Percentiles rank a stretch among this genome's conserved stretches.
phyloP scores from a whole-genome alignment of 805 yeast genomes.

The Wickerhamiella bombiphila region DNA sequence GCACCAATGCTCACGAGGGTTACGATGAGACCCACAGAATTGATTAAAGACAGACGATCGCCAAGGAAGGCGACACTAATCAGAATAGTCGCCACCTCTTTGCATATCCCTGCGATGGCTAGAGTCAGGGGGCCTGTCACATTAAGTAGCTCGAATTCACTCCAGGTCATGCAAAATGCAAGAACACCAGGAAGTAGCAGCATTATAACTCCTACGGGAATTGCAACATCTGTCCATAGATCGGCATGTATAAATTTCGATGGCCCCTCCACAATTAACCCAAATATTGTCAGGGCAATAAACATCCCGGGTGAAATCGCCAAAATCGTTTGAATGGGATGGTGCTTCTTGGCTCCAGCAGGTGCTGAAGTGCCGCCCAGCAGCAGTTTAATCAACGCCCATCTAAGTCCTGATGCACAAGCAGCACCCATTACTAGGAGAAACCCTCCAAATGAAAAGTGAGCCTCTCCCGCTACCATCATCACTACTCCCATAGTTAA shows the following conservation, averaged over 20 bases:
- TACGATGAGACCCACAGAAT: slow-evolving; percentile 56
- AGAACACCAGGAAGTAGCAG: slow-evolving; percentile 69
- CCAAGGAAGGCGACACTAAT: slow-evolving; percentile 57
- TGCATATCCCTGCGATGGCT: slow-evolving; percentile 83
- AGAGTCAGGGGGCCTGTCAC: slow-evolving; percentile 74
- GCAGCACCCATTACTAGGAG: slow-evolving; percentile 63
- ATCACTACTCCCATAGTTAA: slow-evolving; percentile 76
- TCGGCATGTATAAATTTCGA: slow-evolving; percentile 34
- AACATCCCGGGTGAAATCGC: slow-evolving; percentile 81
- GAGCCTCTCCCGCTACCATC: slow-evolving; percentile 50
- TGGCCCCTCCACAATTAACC: slow-evolving; percentile 58
- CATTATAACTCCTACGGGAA: slow-evolving; percentile 38
- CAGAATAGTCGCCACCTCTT: slow-evolving; percentile 72
- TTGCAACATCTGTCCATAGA: slow-evolving; percentile 53
- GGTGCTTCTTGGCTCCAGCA: slow-evolving; percentile 15
- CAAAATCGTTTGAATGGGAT: slow-evolving; percentile 73
- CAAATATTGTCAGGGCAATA: slow-evolving; percentile 42
- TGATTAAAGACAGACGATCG: slow-evolving; percentile 53
- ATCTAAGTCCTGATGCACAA: slow-evolving; percentile 74
- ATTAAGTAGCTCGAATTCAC: slow-evolving; percentile 67
- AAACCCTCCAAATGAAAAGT: slow-evolving; percentile 41
- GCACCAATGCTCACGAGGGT: slow-evolving; percentile 68
- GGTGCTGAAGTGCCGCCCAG: slow-evolving; percentile 30
- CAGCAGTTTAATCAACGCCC: slow-evolving; percentile 87
- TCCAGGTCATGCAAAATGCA: slow-evolving; percentile 77